These are phyloP conservation scores for Lotmaria passim DNA, from an alignment of 208 protist genomes.

Conservation along the genomic window DNA sequence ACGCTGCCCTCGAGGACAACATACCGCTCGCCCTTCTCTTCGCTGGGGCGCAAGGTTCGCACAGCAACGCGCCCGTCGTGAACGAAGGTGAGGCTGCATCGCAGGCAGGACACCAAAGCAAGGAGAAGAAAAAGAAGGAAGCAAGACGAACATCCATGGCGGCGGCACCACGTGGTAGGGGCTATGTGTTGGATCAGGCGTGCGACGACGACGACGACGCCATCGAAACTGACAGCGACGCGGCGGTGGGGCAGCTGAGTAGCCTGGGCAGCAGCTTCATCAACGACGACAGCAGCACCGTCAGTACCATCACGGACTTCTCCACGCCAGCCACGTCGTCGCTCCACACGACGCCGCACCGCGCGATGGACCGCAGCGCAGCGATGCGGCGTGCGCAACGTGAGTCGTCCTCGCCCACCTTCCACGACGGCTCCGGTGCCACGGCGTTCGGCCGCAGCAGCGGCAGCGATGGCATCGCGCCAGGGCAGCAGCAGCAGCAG, in stretches of 20 bases:
- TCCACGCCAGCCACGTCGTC: slow-evolving; percentile 17
- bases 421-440: not conserved
- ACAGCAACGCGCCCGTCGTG: not conserved
- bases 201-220: slow-evolving; percentile 21
- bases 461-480: not conserved
- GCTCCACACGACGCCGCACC: slow-evolving; percentile 18
- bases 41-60: not conserved
- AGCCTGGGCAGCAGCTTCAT: slow-evolving; percentile 34
- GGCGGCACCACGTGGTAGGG: slow-evolving; percentile 7
- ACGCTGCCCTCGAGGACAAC: slow-evolving; percentile 17
- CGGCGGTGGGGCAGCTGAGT: slow-evolving; percentile 10
- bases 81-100: not conserved
- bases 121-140: not conserved
- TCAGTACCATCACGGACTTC: slow-evolving; percentile 16
- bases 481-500: not conserved
- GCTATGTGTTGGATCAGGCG: slow-evolving; percentile 44
- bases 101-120: no score
- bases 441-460: not conserved
- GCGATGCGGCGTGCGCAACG: not conserved
- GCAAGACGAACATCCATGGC: not conserved
- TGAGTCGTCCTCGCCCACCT: not conserved
- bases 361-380: not conserved
- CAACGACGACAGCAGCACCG: slow-evolving; percentile 22
- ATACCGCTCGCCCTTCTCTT: slow-evolving; percentile 17
- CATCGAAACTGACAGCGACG: slow-evolving; percentile 22